Base-by-base conservation (phyloP, 2,329 filamentous ascomycete species). In the Ophidiomyces ophidiicola region DNA sequence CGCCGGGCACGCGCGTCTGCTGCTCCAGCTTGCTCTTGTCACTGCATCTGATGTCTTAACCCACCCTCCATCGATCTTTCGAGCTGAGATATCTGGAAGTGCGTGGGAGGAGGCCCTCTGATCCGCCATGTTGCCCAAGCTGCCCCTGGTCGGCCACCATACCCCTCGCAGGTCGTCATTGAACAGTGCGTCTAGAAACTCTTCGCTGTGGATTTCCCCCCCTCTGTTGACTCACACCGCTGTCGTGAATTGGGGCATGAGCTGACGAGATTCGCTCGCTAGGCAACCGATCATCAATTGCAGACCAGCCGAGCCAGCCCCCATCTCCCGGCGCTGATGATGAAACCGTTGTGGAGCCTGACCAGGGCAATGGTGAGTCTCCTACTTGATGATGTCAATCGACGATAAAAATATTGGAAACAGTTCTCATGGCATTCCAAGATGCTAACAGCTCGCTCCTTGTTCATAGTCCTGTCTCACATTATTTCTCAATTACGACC, bases 401-500 rank as follows among this genome's bases (percentile, higher is more conserved):
- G n/a, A n/a, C n/a, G n/a, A n/a, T n/a, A n/a, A n/a, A n/a, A n/a
- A n/a, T n/a, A n/a, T n/a, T n/a, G n/a, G n/a, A n/a, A n/a, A n/a
- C n/a, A n/a, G n/a, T n/a, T n/a, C n/a, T n/a, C n/a, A n/a, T n/a
- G n/a, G 3, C 20, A 3, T 1, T 17, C 11, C 20, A 6, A 20
- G 11, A 14, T 36, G 30, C 32, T 46, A 30, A 45, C 28, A 3
- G 11, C 8, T 24, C 17, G 15, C 36, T 32, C 6, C 19, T 19
- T 18, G 11, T 3, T 17, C 21, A 10, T 56, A 94, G 90, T 98
- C 55, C 80, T 98, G 50, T 83, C 79, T 44, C 88, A 96, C 64
- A 93, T 98, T 63, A 96, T 98, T 57, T 93, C 87, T 37, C 90
- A 98, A 66, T 72, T 98, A 46, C 82, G 90, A 46, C 90, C 90